Conservation (phyloP, 2,329 filamentous ascomycete species). For the Botryotinia convoluta region DNA sequence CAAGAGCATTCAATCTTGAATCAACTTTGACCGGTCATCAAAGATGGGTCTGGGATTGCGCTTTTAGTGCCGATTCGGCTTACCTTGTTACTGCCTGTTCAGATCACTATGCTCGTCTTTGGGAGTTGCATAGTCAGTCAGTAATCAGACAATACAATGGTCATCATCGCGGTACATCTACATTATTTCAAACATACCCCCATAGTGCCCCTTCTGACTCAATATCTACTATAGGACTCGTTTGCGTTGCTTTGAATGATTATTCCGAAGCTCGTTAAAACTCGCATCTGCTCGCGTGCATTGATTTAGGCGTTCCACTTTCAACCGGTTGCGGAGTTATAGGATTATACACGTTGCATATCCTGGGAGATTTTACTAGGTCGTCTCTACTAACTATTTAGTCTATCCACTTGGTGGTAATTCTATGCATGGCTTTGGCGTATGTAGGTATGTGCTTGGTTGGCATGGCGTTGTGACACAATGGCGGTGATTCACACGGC, state of each 20-base stretch:
- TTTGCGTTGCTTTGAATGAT: conserved; percentile 71
- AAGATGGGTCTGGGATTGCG: conserved; percentile 77
- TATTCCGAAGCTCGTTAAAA: conserved; percentile 42
- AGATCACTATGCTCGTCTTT: conserved; percentile 71
- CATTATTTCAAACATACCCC: conserved; percentile 32
- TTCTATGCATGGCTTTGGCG: conserved; percentile 3
- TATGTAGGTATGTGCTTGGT: neutral
- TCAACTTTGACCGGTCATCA: conserved; percentile 70
- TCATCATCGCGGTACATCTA: conserved; percentile 64
- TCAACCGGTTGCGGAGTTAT: conserved; percentile 9
- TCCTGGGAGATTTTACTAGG: neutral
- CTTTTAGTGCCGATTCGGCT: conserved; percentile 70
- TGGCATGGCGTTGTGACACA: conserved; percentile 6
- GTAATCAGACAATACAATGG: conserved; percentile 76
- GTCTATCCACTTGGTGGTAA: neutral
- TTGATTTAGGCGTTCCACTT: conserved; percentile 12
- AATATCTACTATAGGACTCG: conserved; percentile 35
- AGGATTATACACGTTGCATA: neutral
- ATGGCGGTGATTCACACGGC: neutral
- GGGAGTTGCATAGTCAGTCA: conserved; percentile 66
- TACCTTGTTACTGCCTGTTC: conserved; percentile 73
- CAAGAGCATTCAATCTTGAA: conserved; percentile 60
- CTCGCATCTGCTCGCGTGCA: neutral
- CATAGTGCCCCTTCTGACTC: neutral
- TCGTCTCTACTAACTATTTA: neutral